Evolutionary conservation across 805 yeast genomes (phyloP), one percentile per base, ranked within the genome.

Genomic region (Jamesozyma gamospora): DNA sequence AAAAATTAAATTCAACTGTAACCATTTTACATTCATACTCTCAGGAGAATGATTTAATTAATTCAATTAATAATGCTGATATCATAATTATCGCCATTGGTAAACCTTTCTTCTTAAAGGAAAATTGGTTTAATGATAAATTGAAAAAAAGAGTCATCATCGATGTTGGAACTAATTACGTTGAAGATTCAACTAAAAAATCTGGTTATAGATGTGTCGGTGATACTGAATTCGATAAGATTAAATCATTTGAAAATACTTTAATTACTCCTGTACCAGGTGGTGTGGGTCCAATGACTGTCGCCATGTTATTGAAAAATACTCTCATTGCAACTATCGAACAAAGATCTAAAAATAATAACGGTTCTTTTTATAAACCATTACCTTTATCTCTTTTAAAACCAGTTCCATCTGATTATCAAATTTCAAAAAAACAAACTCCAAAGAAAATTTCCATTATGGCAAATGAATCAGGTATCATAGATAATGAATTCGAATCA

Each of bases 241-340:
- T 79, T 41, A 41, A 46, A 10, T 49, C 58, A 30, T 42, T 52
- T 28, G 58, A 64, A 30, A 63, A 65, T 38, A 21, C 24, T 21
- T 69, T 71, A 51, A 68, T 82, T 47, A 83, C 94, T n/a, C 94
- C 94, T 9, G 94, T 83, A 42, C 94, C 94, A 38, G 94, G 94
- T 58, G 94, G 94, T 49, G 94, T 83, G 47, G 94, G 94, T 38
- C 94, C 94, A 56, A 83, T 83, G 94, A 83, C 94, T 12, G 90
- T 83, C 34, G 92, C 92, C 21, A 79, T 79, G 76, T 66, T 83
- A 41, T 74, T 81, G 59, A 77, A 76, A 48, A 83, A 83, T 58
- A 87, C 82, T 24, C 65, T 77, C 29, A 63, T 68, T 40, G 81
- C 88, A 37, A 88, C 92, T 30, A 71, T 77, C 57, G 67, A 69